Base-by-base conservation (phyloP, 768 basidiomycete species). In the Chlorophyllum brunneum region DNA sequence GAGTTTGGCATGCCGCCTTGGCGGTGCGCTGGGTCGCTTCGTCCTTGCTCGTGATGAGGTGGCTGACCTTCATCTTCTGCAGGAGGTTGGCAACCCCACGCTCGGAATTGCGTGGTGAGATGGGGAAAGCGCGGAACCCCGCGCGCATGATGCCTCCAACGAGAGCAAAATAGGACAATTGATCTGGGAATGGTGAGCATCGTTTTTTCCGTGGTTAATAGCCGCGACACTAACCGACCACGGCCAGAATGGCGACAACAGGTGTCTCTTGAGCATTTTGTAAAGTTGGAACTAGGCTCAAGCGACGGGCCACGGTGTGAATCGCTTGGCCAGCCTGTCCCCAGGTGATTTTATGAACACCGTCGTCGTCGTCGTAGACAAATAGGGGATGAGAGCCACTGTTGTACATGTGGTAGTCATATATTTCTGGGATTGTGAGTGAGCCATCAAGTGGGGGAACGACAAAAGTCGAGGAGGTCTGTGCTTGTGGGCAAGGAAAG, bases 31-130 rank as follows among this genome's bases (percentile, higher is more conserved):
- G 58, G 52, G 57, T 65, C 2, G 58, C 40, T 7, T 49, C 48
- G 10, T 67, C 65, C 1, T 47, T 15, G 48, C 64, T 60, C 1
- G 65, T 56, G 37, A 64, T 56, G 13, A 72, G n/a, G 43, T 63
- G 55, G n/a, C 33, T 48, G n/a, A 56, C 61, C 8, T 45, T 42
- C 33, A 54, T 59, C 24, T 57, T 60, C 34, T 61, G 58, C 55
- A 78, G 62, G 16, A 81, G 65, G 54, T 78, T 71, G 1, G 75
- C 75, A 22, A 75, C 68, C 4, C 77, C 78, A 4, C 69, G 61
- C 0, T 73, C 66, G 0, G 77, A 78, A 59, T 79, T 80, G 55
- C 74, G 69, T 4, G 72, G 65, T 4, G 74, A 75, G 4, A 74
- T 61, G 7, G 71, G 66, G 33, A 72, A 70, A 1, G 67, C 62